Evolutionary conservation across 768 basidiomycete species (phyloP), one percentile per base, ranked within the genome.

Genomic region (Glaciozyma martinii): DNA sequence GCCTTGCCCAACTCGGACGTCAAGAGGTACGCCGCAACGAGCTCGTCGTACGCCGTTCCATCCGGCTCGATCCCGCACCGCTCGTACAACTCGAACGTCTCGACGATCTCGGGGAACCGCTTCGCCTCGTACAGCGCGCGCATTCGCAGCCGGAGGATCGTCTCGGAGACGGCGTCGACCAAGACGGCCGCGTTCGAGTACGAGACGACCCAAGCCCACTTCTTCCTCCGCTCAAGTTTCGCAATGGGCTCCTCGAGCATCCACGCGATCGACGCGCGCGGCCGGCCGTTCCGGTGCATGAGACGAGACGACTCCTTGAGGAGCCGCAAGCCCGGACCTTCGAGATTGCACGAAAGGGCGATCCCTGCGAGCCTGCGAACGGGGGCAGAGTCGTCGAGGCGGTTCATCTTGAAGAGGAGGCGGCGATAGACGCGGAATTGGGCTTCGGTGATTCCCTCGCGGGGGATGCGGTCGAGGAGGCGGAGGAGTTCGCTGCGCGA

Each of bases 1-100:
- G 70, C 70, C 15, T 18, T 29, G 7, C 23, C 5, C 3, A 71
- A 50, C 19, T 67, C 46, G 27, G 32, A 44, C 30, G 57, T 60
- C 30, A 52, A 44, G 19, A 71, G 55, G 9, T 59, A 44, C 2
- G 66, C 66, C 27, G 43, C 33, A 32, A 67, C 56, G 19, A 57
- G 60, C 21, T 62, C 61, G 63, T 67, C 66, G 61, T 53, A 65
- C 7, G 56, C 63, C 2, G 10, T n/a, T 3, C 58, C 54, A 16
- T 30, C 10, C 7, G 54, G 60, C 19, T 50, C 40, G 52, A 66
- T 1, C 16, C 32, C 49, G 55, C 40, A 30, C 54, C 32, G 5
- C 0, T 23, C 43, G 56, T 60, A 62, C 18, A 64, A 47, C 5
- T 9, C 21, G 33, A 62, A 66, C 5, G 66, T 60, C 27, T 21